These are phyloP conservation scores for Calocybe gangraenosa DNA, from an alignment of 768 basidiomycete species.

Conservation along the genomic window DNA sequence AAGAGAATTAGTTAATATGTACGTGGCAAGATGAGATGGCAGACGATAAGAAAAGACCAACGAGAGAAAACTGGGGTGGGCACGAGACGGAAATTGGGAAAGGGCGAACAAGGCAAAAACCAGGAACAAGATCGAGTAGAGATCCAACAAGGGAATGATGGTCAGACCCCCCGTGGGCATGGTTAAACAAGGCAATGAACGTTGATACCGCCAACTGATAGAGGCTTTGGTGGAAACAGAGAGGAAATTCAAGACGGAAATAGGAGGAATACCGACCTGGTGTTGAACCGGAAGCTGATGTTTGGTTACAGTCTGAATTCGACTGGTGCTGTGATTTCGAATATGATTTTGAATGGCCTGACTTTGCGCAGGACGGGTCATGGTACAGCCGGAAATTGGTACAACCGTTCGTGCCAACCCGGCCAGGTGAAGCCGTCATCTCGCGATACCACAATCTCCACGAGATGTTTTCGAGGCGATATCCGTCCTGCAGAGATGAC, in stretches of 20 bases:
- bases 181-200: not conserved
- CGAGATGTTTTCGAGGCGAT: slow-evolving; percentile 79
- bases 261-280: slow-evolving; percentile 2
- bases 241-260: not conserved
- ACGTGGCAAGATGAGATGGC: too few relatives aligned
- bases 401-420: too few relatives aligned
- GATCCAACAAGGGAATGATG: not conserved
- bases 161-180: not conserved
- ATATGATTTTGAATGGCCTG: too few relatives aligned
- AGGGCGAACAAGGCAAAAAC: not conserved
- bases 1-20: too few relatives aligned
- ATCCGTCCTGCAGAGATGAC: slow-evolving; percentile 73
- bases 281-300: not conserved
- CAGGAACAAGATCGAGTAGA: slow-evolving; percentile 5
- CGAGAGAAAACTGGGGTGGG: not conserved
- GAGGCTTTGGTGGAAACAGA: not conserved
- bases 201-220: not conserved
- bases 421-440: not conserved
- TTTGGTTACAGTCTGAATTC: too few relatives aligned
- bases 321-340: too few relatives aligned
- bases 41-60: slow-evolving; percentile 2
- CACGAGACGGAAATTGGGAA: not conserved
- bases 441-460: slow-evolving; percentile 84
- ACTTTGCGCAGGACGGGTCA: too few relatives aligned
- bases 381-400: too few relatives aligned